Percentiles rank a stretch among this genome's conserved stretches.
phyloP scores from a whole-genome alignment of 1,139 yeast genomes.

The Sporopachydermia cereana region DNA sequence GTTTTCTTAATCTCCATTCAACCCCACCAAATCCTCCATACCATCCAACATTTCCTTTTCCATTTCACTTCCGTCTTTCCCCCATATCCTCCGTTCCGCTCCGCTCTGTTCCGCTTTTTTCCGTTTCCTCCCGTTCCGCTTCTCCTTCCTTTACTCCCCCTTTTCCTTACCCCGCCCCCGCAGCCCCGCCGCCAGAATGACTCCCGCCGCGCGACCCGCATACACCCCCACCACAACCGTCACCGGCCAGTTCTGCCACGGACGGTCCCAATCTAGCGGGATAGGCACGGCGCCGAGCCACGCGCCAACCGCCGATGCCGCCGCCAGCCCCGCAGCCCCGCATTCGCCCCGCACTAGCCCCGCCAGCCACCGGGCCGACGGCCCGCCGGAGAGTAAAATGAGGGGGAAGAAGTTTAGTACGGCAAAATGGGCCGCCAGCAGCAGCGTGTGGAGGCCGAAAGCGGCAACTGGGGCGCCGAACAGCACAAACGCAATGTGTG shows the following conservation, averaged over 20 bases:
- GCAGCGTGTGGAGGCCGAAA: conserved; percentile 43
- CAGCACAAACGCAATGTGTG: conserved; percentile 43
- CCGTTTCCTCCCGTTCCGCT: background rate
- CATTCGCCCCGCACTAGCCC: conserved; percentile 18
- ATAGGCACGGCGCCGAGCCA: conserved; percentile 94
- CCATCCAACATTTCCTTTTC: background rate
- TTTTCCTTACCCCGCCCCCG: background rate
- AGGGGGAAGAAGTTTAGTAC: conserved; percentile 53
- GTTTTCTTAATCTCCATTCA: background rate
- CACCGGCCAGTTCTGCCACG: conserved; percentile 97
- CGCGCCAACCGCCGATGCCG: conserved; percentile 56
- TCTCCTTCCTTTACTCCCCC: background rate
- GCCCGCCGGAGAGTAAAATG: conserved; percentile 46
- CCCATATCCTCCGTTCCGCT: background rate
- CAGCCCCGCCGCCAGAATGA: conserved; percentile 16
- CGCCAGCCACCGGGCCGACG: conserved; percentile 33
- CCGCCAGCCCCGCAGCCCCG: conserved; percentile 26
- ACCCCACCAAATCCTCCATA: background rate
- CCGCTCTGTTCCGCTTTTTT: background rate
- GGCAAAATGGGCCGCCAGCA: conserved; percentile 56
- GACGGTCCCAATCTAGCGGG: conserved; percentile 95
- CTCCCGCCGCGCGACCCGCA: conserved; percentile 55
- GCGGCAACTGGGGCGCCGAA: conserved; percentile 79
- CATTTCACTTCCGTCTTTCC: background rate
- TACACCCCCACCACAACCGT: conserved; percentile 78